phyloP scores from a whole-genome alignment of 2,329 filamentous ascomycete species.

The Ceratocystis destructans region DNA sequence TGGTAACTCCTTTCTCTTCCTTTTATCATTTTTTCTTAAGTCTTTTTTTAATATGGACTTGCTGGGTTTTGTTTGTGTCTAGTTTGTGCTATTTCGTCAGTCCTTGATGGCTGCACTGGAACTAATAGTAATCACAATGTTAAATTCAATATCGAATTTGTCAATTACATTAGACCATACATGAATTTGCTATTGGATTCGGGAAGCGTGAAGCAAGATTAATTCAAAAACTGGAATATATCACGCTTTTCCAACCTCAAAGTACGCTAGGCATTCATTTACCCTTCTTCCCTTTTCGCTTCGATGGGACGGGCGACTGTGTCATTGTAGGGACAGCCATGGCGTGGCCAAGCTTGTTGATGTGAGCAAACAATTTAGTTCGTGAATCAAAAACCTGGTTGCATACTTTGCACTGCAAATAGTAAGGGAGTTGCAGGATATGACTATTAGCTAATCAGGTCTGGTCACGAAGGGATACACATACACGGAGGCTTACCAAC shows the following conservation, averaged over 20 bases:
- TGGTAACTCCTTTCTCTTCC: no score
- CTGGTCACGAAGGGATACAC: not conserved
- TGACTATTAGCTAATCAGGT: not conserved
- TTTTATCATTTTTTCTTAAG: no score
- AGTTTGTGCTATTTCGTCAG: no score
- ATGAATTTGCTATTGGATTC: not conserved
- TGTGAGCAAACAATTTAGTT: constrained; percentile 59
- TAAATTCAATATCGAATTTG: no score
- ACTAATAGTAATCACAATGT: no score
- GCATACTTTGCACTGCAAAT: constrained; percentile 27
- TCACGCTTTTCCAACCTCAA: not conserved
- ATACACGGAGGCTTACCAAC: constrained; percentile 25
- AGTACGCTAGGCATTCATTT: not conserved
- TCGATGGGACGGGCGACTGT: not conserved
- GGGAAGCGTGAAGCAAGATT: not conserved
- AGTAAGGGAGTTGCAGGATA: not conserved
- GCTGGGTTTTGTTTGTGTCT: no score
- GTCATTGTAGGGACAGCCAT: constrained; percentile 27
- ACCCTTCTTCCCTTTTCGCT: constrained; percentile 10
- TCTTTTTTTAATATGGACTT: no score
- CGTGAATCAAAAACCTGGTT: constrained; percentile 42
- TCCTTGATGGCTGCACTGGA: no score
- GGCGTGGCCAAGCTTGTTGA: constrained; percentile 53
- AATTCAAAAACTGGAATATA: not conserved
- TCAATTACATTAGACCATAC: no score